phyloP scores from a whole-genome alignment of 768 basidiomycete species.

The Filobasidium floriforme region DNA sequence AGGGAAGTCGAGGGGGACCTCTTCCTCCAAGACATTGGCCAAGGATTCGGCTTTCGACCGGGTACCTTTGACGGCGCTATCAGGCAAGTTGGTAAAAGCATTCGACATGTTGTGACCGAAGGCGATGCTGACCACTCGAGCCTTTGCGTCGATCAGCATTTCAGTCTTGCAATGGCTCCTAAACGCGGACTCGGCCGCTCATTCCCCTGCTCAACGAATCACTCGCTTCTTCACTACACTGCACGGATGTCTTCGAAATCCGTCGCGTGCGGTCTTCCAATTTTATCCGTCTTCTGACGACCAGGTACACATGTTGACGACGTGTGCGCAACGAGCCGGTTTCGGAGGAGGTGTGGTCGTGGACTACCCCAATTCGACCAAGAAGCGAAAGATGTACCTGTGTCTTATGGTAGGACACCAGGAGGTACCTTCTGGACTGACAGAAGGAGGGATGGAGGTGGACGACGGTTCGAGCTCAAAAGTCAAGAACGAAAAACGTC shows the following conservation, averaged over 20 bases:
- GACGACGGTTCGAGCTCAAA: conserved; percentile 37
- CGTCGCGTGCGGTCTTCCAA: conserved; percentile 84
- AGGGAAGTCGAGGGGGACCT: conserved; percentile 92
- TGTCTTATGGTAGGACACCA: conserved; percentile 84
- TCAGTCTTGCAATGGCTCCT: conserved; percentile 98
- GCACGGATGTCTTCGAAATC: conserved; percentile 49
- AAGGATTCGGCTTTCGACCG: conserved; percentile 93
- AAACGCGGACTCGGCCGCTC: conserved; percentile 81
- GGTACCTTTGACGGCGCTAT: conserved; percentile 98
- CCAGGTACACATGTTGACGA: conserved; percentile 90
- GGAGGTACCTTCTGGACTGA: conserved; percentile 68
- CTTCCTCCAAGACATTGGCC: conserved; percentile 94
- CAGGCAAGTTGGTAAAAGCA: conserved; percentile 52
- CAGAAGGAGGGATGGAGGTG: conserved; percentile 48
- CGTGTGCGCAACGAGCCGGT: conserved; percentile 83
- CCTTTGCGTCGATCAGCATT: conserved; percentile 53
- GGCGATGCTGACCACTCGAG: conserved; percentile 19
- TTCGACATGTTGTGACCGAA: background rate
- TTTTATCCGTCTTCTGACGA: conserved; percentile 97
- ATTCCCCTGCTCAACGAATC: conserved; percentile 50
- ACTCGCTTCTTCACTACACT: conserved; percentile 76
- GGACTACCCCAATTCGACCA: conserved; percentile 94
- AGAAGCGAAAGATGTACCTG: conserved; percentile 87
- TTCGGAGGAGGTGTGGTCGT: conserved; percentile 95
- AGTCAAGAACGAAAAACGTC: conserved; percentile 63